These are phyloP conservation scores for Coniella vitis DNA, from an alignment of 2,329 filamentous ascomycete genomes.

Conservation along the genomic window DNA sequence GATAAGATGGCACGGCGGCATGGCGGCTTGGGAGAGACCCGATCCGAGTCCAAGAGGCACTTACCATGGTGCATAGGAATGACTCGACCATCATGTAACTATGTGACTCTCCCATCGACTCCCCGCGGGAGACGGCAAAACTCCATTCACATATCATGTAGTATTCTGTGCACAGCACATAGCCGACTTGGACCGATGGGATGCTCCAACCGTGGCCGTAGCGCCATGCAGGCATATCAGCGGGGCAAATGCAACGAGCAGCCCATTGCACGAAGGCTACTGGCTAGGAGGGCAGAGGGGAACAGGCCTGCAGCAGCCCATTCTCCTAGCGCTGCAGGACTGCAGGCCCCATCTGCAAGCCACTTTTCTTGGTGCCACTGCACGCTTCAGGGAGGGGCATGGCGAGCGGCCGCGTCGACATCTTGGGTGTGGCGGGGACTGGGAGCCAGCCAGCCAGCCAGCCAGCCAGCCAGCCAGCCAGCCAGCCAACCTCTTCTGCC, in stretches of 20 bases:
- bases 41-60: too few relatives aligned
- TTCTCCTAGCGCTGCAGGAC: conserved; percentile 9
- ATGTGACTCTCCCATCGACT: background rate
- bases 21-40: too few relatives aligned
- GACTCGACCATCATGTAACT: too few relatives aligned
- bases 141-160: too few relatives aligned
- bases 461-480: too few relatives aligned
- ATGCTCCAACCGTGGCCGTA: conserved; percentile 6
- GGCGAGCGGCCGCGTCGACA: background rate
- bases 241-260: conserved; percentile 6
- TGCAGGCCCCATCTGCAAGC: conserved; percentile 16
- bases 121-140: background rate
- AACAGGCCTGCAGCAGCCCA: background rate
- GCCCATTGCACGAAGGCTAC: conserved; percentile 1
- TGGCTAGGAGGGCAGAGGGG: conserved; percentile 7
- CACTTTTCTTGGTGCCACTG: conserved; percentile 19
- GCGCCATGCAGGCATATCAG: conserved; percentile 13
- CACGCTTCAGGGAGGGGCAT: conserved; percentile 22
- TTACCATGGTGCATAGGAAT: too few relatives aligned
- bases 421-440: background rate
- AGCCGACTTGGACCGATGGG: background rate
- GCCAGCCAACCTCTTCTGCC: conserved; percentile 6
- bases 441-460: conserved; percentile 1
- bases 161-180: background rate
- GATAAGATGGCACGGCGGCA: too few relatives aligned